These are phyloP conservation scores for Tylopilus plumbeoviolaceoides DNA, from an alignment of 768 basidiomycete species.

Conservation along the genomic window DNA sequence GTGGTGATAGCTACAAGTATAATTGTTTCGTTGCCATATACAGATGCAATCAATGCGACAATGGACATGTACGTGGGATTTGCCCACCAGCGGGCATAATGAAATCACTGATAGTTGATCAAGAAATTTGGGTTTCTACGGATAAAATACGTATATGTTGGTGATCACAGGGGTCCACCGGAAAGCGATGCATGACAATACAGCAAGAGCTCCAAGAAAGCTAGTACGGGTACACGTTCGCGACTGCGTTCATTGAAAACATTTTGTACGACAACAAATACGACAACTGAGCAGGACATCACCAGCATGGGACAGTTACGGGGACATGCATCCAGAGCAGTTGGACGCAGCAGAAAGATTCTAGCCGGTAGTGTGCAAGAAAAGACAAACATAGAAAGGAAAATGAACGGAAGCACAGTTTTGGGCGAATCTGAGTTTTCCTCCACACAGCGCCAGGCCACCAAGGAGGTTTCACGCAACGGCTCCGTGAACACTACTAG, in stretches of 20 bases:
- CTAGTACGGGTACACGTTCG: constrained; percentile 21
- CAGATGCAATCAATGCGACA: constrained; percentile 7
- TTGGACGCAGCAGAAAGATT: constrained; percentile 10
- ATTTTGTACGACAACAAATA: constrained; percentile 25
- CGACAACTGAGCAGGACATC: constrained; percentile 16
- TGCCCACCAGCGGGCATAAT: constrained; percentile 15
- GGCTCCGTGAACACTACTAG: constrained; percentile 28
- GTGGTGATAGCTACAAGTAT: background rate
- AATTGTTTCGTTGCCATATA: constrained; percentile 4
- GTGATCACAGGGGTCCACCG: constrained; percentile 10
- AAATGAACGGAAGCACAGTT: constrained; percentile 11
- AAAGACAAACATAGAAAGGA: constrained; percentile 9
- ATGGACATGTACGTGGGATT: constrained; percentile 5
- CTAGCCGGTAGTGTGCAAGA: constrained; percentile 24
- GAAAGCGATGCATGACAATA: constrained; percentile 25
- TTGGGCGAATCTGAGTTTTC: background rate
- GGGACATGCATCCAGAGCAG: constrained; percentile 5
- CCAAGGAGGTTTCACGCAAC: constrained; percentile 23
- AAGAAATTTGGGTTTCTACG: constrained; percentile 19
- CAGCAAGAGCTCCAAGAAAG: constrained; percentile 30
- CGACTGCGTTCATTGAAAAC: constrained; percentile 9
- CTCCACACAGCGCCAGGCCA: constrained; percentile 19
- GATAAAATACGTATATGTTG: constrained; percentile 20
- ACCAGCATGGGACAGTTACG: constrained; percentile 19
- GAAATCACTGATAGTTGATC: constrained; percentile 26